Evolutionary conservation across 1,139 yeast genomes (phyloP).

Genomic region (Ogataea hybrid): DNA sequence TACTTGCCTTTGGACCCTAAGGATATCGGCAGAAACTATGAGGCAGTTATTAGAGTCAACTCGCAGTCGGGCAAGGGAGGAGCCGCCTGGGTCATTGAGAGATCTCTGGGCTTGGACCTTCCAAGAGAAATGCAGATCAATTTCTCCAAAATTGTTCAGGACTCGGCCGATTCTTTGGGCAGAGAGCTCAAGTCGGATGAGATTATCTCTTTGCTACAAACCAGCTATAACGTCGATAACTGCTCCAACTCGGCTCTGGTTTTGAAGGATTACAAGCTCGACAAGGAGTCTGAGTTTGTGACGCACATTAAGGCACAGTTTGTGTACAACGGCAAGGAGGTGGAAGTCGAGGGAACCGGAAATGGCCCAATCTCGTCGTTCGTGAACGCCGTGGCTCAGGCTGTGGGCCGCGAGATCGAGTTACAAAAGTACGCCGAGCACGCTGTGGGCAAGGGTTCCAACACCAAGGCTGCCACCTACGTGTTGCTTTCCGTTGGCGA

Average conservation of each 20-base stretch:
- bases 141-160: conserved; percentile 82
- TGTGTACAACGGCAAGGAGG: conserved; percentile 45
- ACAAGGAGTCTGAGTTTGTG: conserved; percentile 28
- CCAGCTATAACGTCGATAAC: conserved; percentile 64
- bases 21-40: conserved; percentile 95
- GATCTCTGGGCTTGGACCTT: conserved; percentile 83
- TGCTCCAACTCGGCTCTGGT: conserved; percentile 38
- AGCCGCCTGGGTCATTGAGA: conserved; percentile 94
- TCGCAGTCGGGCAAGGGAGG: conserved; percentile 99
- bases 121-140: conserved; percentile 92
- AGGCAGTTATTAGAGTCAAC: conserved; percentile 96
- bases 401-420: conserved; percentile 57
- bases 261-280: conserved; percentile 49
- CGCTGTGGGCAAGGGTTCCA: conserved; percentile 84
- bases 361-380: conserved; percentile 96
- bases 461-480: conserved; percentile 89
- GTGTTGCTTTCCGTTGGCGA: conserved; percentile 52
- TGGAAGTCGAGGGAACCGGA: conserved; percentile 68
- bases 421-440: conserved; percentile 90
- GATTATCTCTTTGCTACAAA: conserved; percentile 70
- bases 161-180: conserved; percentile 77
- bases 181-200: conserved; percentile 82
- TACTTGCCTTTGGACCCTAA: conserved; percentile 95
- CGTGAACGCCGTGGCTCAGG: conserved; percentile 68
- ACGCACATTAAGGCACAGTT: conserved; percentile 36